phyloP scores from a whole-genome alignment of 768 basidiomycete genomes.

The Mycena galericulata region DNA sequence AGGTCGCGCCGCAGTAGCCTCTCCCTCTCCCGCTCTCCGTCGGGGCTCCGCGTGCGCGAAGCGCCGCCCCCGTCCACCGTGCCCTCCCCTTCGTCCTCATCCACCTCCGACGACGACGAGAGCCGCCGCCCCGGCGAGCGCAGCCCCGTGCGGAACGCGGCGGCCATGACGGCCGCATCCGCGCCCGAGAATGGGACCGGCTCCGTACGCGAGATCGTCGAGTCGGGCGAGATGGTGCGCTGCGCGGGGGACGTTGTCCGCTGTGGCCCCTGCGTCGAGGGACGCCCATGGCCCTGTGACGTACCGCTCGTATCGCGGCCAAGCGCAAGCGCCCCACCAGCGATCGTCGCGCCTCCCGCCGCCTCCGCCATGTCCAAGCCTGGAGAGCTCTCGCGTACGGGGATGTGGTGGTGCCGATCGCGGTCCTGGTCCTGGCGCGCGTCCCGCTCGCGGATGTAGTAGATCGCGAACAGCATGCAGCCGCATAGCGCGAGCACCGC shows the following conservation, averaged over 20 bases:
- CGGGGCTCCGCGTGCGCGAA: slow-evolving; percentile 8
- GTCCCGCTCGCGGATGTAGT: slow-evolving; percentile 67
- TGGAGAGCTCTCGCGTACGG: slow-evolving; percentile 76
- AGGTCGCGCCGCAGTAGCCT: slow-evolving; percentile 20
- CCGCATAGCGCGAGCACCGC: slow-evolving; percentile 76
- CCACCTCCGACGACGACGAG: too few relatives aligned
- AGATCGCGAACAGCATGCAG: slow-evolving; percentile 77
- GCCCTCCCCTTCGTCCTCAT: too few relatives aligned
- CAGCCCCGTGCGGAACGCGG: slow-evolving; percentile 89
- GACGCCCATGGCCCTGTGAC: neutral
- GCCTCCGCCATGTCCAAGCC: slow-evolving; percentile 12
- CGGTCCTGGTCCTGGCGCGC: slow-evolving; percentile 31
- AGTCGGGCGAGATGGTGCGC: slow-evolving; percentile 67
- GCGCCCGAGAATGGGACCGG: slow-evolving; percentile 80
- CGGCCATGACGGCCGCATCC: slow-evolving; percentile 94
- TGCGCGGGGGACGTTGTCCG: slow-evolving; percentile 32
- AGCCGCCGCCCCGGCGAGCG: slow-evolving; percentile 78
- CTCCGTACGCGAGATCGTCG: slow-evolving; percentile 72
- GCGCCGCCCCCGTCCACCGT: slow-evolving; percentile 48
- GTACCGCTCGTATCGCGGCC: slow-evolving; percentile 20
- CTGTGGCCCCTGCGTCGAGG: too few relatives aligned
- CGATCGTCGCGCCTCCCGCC: neutral
- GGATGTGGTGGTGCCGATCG: slow-evolving; percentile 62
- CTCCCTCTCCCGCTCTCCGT: slow-evolving; percentile 13
- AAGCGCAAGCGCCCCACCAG: neutral